Base-by-base conservation (phyloP, 2,329 filamentous ascomycete species). In the Pleomassaria siparia region DNA sequence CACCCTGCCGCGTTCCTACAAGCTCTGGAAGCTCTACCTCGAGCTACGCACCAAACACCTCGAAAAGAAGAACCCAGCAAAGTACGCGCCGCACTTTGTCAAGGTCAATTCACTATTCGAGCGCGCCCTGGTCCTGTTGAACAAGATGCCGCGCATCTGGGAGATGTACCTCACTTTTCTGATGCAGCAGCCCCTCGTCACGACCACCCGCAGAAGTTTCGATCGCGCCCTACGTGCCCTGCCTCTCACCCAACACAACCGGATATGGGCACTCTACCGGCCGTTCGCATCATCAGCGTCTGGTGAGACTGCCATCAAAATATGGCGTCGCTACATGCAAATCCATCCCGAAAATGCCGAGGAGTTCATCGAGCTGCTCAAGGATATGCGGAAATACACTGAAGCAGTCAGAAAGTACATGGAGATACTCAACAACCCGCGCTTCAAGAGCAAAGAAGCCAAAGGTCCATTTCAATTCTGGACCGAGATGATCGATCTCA, bases 131-230 rank as follows among this genome's bases (percentile, higher is more conserved):
- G 89, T 96, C 49, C 80, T 99, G 32, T 81, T 99, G 53, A 96
- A 99, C 75, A 99, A 99, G 75, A 99, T 99, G 94, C 94, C 95
- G 20, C 83, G 85, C 58, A 94, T 99, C 67, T 99, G 94, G 95
- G 91, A 96, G 70, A 89, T 97, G 85, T 99, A 96, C 69, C 84
- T 99, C 53, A 82, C 82, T 40, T 97, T 99, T 66, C 78, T 99
- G 48, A 84, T 92, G 67, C 84, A 88, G 64, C 94, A 99, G 70
- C 94, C 94, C n/a, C 77, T 95, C 44, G 85, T 99, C 51, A 96
- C 92, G 7, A 80, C 85, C 47, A 95, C 90, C 21, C 84, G 94
- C 49, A 85, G 85, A 55, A 89, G 89, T 1, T 99, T 99, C 73
- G 92, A 99, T 73, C 86, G 91, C 49, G 91, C 94, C 11, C 80